Percentiles rank a stretch among this genome's conserved stretches.
Evolutionary conservation across 257 asterid species (phyloP).

Genomic region (Eucommia ulmoides): DNA sequence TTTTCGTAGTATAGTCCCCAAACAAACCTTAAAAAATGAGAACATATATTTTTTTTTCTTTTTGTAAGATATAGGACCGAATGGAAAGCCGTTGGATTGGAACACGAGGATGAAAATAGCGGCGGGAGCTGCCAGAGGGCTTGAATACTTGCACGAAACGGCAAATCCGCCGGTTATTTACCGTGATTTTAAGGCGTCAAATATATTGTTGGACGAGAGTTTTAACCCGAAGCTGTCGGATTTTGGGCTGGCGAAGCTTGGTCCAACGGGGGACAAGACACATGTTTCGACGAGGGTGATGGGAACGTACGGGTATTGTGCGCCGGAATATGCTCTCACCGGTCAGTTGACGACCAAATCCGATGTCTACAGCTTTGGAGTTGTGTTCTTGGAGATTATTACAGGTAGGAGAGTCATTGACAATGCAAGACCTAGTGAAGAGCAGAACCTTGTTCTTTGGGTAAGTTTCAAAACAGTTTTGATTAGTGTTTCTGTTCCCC

Average conservation of each 20-base stretch:
- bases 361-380: conserved; percentile 52
- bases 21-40: too few relatives aligned
- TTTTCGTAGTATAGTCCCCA: too few relatives aligned
- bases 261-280: conserved; percentile 24
- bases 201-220: conserved; percentile 34
- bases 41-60: neutral
- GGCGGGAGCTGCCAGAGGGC: conserved; percentile 45
- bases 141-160: conserved; percentile 42
- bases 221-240: conserved; percentile 48
- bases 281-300: conserved; percentile 35
- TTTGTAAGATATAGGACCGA: conserved; percentile 13
- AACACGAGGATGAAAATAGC: conserved; percentile 49
- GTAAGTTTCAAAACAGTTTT: conserved; percentile 17
- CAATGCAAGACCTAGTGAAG: conserved; percentile 26
- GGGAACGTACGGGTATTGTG: conserved; percentile 63
- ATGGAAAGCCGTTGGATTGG: conserved; percentile 37
- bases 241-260: conserved; percentile 49
- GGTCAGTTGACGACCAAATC: conserved; percentile 36
- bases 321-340: conserved; percentile 41
- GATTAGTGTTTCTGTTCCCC: too few relatives aligned
- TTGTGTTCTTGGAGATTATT: conserved; percentile 46
- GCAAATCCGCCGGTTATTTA: conserved; percentile 50
- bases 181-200: conserved; percentile 53
- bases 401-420: conserved; percentile 46
- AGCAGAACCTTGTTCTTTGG: conserved; percentile 42